A percentile compares a stretch with the other conserved stretches of the same genome.
Conservation (phyloP, 1,139 yeast species). For the Blastobotrys buckinghamii region DNA sequence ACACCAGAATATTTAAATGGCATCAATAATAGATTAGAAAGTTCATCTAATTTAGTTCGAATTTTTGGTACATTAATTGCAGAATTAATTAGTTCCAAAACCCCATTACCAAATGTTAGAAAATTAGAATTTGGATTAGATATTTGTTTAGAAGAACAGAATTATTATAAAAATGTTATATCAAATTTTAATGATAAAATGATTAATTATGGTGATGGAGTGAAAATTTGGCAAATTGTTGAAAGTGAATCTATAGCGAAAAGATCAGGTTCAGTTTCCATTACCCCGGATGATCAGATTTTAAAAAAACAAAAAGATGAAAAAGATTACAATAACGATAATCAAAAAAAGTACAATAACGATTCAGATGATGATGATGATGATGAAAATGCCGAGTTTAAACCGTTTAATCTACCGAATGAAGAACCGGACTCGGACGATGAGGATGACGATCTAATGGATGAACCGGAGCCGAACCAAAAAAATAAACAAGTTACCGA, state of each 20-base stretch:
- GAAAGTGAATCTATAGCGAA: neutral
- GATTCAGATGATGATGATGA: constrained; percentile 22
- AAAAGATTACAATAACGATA: neutral
- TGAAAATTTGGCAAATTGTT: constrained; percentile 14
- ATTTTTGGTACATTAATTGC: constrained; percentile 44
- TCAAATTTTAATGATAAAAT: constrained; percentile 3
- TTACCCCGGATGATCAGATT: neutral
- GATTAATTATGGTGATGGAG: constrained; percentile 2
- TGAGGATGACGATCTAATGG: constrained; percentile 35
- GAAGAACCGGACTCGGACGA: constrained; percentile 34
- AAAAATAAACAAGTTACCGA: neutral
- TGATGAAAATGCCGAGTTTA: constrained; percentile 23
- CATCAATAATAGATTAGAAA: constrained; percentile 42
- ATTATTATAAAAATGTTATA: constrained; percentile 13
- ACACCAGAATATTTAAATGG: constrained; percentile 38
- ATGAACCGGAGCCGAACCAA: constrained; percentile 32
- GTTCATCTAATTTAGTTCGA: constrained; percentile 41
- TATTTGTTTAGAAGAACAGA: constrained; percentile 17
- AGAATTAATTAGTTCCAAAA: constrained; percentile 39
- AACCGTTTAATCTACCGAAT: constrained; percentile 23
- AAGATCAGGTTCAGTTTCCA: neutral
- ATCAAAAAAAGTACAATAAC: constrained; percentile 8
- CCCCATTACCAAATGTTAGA: constrained; percentile 27
- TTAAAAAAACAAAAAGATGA: neutral
- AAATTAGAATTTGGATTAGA: constrained; percentile 38